Base-by-base conservation (phyloP, 202 grass and related monocot species). In the Dendrocalamus latiflorus region DNA sequence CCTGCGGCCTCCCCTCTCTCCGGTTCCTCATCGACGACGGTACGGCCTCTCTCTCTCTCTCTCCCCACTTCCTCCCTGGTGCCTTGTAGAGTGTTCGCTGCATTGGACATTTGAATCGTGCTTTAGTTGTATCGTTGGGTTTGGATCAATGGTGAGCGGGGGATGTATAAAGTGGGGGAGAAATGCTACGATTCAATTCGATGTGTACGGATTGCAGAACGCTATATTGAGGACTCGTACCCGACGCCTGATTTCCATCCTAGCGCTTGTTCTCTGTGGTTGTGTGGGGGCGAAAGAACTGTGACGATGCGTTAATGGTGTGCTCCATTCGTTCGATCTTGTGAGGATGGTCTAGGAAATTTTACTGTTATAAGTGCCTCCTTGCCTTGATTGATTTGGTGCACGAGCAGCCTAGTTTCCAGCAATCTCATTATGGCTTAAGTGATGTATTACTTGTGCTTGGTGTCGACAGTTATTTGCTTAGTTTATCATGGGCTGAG, bases 21-120 rank as follows among this genome's bases (percentile, higher is more conserved):
- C 90, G 95, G 18, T 98, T 98, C 92, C 88, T 98, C 74, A 98
- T 95, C 36, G 92, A 93, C 30, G 91, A 98, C 33, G 95, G 95
- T 98, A 74, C 24, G 8, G 1, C 34, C 47, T n/a, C 81, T 5
- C 33, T n/a, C n/a, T n/a, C 4, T 18, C n/a, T 12, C 62, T 18
- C 58, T 0, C 20, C 58, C 8, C 16, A 7, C 50, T 14, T 48
- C 2, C 28, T 6, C 33, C 15, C 20, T 7, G 1, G 38, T 22
- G 25, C 26, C 48, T 28, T 36, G 13, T 58, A 68, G 25, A 57
- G 47, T 20, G 26, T 21, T 59, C 60, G 15, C 14, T 28, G 67
- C 55, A 72, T 47, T 59, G n/a, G 6, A 9, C 28, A 60, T 39
- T 75, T 13, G 25, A 43, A 30, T 56, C 7, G 62, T 16, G 26